phyloP scores from a whole-genome alignment of 352 stramenopile genomes.

The Blastocystis sp. region DNA sequence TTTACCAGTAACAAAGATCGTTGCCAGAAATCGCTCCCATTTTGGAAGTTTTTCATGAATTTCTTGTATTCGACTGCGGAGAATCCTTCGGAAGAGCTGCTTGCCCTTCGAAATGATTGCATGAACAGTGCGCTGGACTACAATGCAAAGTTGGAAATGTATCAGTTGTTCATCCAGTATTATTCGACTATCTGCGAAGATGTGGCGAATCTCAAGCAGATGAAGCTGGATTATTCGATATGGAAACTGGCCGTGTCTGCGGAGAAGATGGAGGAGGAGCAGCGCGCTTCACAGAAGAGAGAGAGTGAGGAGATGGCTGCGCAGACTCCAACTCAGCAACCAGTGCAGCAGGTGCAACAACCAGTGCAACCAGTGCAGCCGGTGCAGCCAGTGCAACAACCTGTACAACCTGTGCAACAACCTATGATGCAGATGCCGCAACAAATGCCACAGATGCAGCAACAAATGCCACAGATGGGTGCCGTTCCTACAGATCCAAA shows the following conservation, averaged over 20 bases:
- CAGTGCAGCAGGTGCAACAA: not conserved
- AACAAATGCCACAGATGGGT: not conserved
- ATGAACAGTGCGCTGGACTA: not conserved
- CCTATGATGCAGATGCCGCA: not conserved
- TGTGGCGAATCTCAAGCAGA: not conserved
- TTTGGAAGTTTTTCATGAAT: slow-evolving; percentile 59
- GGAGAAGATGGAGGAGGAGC: slow-evolving; percentile 20
- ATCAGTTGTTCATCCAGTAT: slow-evolving; percentile 39
- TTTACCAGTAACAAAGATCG: slow-evolving; percentile 13
- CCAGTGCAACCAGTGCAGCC: not conserved
- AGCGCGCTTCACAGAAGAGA: slow-evolving; percentile 8
- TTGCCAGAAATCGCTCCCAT: slow-evolving; percentile 12
- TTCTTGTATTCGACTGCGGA: slow-evolving; percentile 13
- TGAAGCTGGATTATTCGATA: slow-evolving; percentile 43
- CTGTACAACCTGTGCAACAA: not conserved
- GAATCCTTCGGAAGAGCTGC: slow-evolving; percentile 19
- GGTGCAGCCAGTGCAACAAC: not conserved
- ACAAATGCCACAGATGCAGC: not conserved
- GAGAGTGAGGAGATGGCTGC: not conserved
- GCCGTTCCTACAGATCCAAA: slow-evolving; percentile 33
- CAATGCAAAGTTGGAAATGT: not conserved
- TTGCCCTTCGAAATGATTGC: not conserved
- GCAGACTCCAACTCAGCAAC: not conserved
- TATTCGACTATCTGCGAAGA: slow-evolving; percentile 23
- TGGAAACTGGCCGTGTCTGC: slow-evolving; percentile 35